Base-by-base conservation (phyloP, 2,329 filamentous ascomycete species). In the Talaromyces islandicus region DNA sequence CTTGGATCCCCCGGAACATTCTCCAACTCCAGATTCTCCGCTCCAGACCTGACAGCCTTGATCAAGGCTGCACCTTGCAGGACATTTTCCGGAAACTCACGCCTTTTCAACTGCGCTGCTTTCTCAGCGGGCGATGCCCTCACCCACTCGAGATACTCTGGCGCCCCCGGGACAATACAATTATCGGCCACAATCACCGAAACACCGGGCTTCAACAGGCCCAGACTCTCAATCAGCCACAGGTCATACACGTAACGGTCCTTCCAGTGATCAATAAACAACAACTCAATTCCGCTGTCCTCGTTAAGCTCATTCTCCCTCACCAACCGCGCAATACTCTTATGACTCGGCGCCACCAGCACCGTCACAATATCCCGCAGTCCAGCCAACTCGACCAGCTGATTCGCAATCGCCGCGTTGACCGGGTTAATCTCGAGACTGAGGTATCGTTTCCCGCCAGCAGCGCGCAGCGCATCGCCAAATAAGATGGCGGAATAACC, bases 251-350 rank as follows among this genome's bases (percentile, higher is more conserved):
- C 84, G 70, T 93, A 94, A 0, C 86, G 83, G 0, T 88, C 87
- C 73, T 93, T 92, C 74, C 88, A 88, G 72, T 94, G 90, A 68
- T 94, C 91, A 38, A 94, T 76, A 72, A 94, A 93, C 72, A 92
- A 78, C 43, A 92, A 75, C 66, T 91, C 88, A 62, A 92, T 84
- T n/a, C n/a, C n/a, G n/a, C n/a, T n/a, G n/a, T n/a, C n/a, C 52
- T 81, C 79, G 25, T 78, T 73, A 25, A 92, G 70, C 4, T 70
- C 67, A 0, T 85, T 85, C 3, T 78, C 71, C 0, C 75, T 67
- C 63, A 85, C 79, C 4, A 93, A 77, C 5, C 84, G 81, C 54
- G 81, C 79, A 52, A 93, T 78, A 0, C 85, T 86, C n/a, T 81
- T 78, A 61, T 88, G 84, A 64, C 87, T 89, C 4, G 85, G 80